These are phyloP conservation scores for Lagenidium giganteum DNA, from an alignment of 352 stramenopile species.

Conservation along the genomic window DNA sequence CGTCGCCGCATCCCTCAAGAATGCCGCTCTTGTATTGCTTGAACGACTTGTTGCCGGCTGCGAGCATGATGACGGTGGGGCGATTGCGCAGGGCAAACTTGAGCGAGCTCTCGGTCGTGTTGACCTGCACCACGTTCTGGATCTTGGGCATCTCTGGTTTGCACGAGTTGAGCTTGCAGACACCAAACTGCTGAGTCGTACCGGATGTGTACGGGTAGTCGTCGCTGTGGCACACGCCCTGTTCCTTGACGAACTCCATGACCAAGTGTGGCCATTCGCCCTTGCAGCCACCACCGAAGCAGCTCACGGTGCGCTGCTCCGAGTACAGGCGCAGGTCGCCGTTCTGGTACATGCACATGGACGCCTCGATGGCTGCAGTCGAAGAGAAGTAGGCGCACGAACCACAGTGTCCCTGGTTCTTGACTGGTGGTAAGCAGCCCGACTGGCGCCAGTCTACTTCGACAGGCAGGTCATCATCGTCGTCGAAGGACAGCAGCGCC, in stretches of 20 bases:
- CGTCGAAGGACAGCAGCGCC: too few relatives aligned
- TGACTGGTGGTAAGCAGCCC: conserved; percentile 7
- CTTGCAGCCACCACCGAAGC: conserved; percentile 3
- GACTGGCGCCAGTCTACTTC: conserved; percentile 7
- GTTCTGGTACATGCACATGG: conserved; percentile 13
- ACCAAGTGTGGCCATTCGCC: background rate
- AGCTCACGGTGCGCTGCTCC: conserved; percentile 4
- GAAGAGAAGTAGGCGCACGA: conserved; percentile 9
- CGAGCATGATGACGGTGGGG: conserved; percentile 92
- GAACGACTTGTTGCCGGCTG: conserved; percentile 90
- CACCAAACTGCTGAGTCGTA: background rate
- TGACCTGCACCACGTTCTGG: background rate
- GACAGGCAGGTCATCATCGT: too few relatives aligned
- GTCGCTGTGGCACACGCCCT: too few relatives aligned
- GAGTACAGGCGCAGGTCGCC: too few relatives aligned
- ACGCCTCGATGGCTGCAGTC: conserved; percentile 5
- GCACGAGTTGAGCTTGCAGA: background rate
- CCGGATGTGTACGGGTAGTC: conserved; percentile 9
- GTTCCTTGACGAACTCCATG: too few relatives aligned
- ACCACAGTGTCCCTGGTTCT: conserved; percentile 14
- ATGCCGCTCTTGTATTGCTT: conserved; percentile 95
- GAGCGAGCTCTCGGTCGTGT: background rate
- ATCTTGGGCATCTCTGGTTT: too few relatives aligned
- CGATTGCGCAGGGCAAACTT: conserved; percentile 23
- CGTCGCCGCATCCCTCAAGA: conserved; percentile 51